Evolutionary conservation across 106 monocot species (phyloP), one percentile per base, ranked within the genome.

Genomic region (Gastrodia elata): DNA sequence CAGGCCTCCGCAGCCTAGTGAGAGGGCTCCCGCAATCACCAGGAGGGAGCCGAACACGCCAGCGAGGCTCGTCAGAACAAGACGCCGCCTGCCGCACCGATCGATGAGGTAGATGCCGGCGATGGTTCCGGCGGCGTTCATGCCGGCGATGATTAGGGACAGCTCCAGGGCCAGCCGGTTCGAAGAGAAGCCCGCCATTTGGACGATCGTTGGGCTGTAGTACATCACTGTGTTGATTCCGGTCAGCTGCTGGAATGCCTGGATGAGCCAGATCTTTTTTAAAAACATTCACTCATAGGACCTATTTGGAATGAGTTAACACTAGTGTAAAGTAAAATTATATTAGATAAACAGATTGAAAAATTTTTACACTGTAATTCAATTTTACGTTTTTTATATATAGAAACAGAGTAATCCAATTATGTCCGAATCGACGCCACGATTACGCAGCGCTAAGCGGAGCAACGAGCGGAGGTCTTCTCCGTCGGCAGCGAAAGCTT

Each of bases 141-240:
- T 84, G 67, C 83, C 83, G 15, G 98, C 98, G 16, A 98, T 73
- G 10, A 98, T 82, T 36, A 98, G 76, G 64, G 98, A 98, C 25
- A 93, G 80, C 34, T 91, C 87, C 13, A 98, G 82, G 3, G 93
- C 98, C 1, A 93, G 68, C 74, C 78, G 79, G 71, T 98, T 98
- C n/a, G 98, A 98, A 28, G 93, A 81, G 77, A 98, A 93, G 26
- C 98, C 98, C 24, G 98, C 98, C 93, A 98, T 98, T 76, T 98
- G 98, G 8, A 98, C 93, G 5, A 98, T 98, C 8, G 98, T 98
- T 16, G 98, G 98, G 48, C 93, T 91, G 83, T 98, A 98, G 77
- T 98, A 98, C 98, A 98, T 98, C 2, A 98, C 98, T 6, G 98
- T 98, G 77, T 98, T 98, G 72, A 98, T 98, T 22, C 98, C 98